Conservation (phyloP, 129 eudicot genomes). For the Kitagawia praeruptora region DNA sequence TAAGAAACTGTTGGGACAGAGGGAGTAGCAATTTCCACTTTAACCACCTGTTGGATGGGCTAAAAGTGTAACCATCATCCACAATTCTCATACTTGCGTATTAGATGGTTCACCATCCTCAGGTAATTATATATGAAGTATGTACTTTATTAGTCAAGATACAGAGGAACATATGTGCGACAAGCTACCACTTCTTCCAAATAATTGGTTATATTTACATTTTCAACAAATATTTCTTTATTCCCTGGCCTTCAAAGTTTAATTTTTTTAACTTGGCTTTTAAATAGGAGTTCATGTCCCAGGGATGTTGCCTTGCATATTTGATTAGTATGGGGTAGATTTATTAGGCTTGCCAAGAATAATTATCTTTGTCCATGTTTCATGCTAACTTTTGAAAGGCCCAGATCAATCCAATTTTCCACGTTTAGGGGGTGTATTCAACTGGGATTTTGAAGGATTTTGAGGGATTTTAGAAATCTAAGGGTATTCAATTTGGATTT, state of each 20-base stretch:
- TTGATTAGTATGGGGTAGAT: background rate
- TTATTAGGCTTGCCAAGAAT: background rate
- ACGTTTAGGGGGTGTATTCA: too few relatives aligned
- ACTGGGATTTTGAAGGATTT: too few relatives aligned
- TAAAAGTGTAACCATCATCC: background rate
- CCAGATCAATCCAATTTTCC: background rate
- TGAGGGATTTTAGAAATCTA: too few relatives aligned
- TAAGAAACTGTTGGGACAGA: too few relatives aligned
- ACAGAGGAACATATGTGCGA: background rate
- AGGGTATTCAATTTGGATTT: too few relatives aligned
- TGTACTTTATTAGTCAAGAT: background rate
- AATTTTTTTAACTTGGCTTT: background rate
- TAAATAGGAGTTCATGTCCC: background rate
- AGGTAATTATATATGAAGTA: background rate
- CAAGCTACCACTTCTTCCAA: background rate
- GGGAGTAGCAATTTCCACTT: background rate
- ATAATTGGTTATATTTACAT: background rate
- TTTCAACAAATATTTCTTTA: background rate
- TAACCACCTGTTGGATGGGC: background rate
- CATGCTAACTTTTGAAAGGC: background rate
- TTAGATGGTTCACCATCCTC: background rate
- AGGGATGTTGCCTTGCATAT: conserved; percentile 2
- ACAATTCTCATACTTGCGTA: background rate
- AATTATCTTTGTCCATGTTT: background rate
- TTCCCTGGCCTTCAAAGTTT: background rate